Conservation (phyloP, 2,329 filamentous ascomycete genomes). For the Colletotrichum chlorophyti region DNA sequence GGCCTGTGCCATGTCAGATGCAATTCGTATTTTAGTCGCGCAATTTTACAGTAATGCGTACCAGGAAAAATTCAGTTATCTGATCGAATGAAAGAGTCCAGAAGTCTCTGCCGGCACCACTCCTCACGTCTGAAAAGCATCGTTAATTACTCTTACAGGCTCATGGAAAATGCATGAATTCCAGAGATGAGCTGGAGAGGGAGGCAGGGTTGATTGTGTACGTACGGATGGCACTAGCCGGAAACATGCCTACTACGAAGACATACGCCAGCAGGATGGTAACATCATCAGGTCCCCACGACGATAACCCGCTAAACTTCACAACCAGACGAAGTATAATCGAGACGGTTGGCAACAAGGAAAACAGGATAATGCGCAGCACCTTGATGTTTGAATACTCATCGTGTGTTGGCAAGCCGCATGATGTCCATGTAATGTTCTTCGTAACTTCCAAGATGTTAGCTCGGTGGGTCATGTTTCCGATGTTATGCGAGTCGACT, state of each 20-base stretch:
- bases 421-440: neutral
- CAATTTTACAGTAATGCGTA: neutral
- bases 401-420: neutral
- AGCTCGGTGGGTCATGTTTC: neutral
- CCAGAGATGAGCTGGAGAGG: too few species aligned
- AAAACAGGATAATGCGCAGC: neutral
- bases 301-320: neutral
- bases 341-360: neutral
- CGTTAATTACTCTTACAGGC: too few species aligned
- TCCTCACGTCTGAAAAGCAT: too few species aligned
- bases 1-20: neutral
- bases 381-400: neutral
- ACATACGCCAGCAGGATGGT: conserved; percentile 3
- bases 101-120: neutral
- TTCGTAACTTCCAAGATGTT: neutral
- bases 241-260: too few species aligned
- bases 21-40: neutral
- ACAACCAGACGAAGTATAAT: neutral
- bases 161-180: neutral
- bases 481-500: too few species aligned
- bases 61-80: neutral
- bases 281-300: conserved; percentile 1
- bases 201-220: too few species aligned
- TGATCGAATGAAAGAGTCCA: neutral
- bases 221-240: neutral